phyloP scores from a whole-genome alignment of 129 eudicot genomes.

The Centaurea solstitialis region DNA sequence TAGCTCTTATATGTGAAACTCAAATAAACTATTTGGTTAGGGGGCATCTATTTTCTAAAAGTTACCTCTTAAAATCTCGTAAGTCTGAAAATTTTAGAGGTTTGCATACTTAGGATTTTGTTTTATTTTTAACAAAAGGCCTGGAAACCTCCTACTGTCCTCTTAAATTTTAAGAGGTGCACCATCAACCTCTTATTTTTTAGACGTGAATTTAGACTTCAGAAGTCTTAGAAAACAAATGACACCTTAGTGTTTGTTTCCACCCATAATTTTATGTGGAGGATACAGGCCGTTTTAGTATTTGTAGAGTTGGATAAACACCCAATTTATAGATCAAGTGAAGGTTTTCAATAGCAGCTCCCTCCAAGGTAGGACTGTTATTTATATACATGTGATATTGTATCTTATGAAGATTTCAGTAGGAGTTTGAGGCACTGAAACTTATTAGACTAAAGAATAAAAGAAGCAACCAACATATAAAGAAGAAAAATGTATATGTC shows the following conservation, averaged over 20 bases:
- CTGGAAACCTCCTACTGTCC: too few relatives aligned
- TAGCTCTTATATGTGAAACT: background rate
- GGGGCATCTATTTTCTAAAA: too few relatives aligned
- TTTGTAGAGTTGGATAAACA: background rate
- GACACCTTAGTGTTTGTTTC: too few relatives aligned
- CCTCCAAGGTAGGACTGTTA: background rate
- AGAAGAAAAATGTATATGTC: background rate
- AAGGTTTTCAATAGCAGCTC: background rate
- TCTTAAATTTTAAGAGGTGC: too few relatives aligned
- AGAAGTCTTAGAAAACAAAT: too few relatives aligned
- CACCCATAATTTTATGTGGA: too few relatives aligned
- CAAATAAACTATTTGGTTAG: background rate
- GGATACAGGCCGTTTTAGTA: background rate
- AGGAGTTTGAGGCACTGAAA: background rate
- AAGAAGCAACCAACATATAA: background rate
- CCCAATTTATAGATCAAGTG: background rate
- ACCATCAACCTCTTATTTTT: too few relatives aligned
- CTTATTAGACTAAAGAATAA: background rate
- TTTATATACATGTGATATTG: background rate
- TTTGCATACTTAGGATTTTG: too few relatives aligned
- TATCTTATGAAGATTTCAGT: background rate
- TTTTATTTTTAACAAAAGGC: too few relatives aligned
- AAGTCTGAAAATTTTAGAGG: too few relatives aligned
- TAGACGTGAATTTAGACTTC: too few relatives aligned
- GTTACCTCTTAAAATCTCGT: too few relatives aligned